Evolutionary conservation across 768 basidiomycete species (phyloP), one percentile per base, ranked within the genome.

Genomic region (Mycena maculata): DNA sequence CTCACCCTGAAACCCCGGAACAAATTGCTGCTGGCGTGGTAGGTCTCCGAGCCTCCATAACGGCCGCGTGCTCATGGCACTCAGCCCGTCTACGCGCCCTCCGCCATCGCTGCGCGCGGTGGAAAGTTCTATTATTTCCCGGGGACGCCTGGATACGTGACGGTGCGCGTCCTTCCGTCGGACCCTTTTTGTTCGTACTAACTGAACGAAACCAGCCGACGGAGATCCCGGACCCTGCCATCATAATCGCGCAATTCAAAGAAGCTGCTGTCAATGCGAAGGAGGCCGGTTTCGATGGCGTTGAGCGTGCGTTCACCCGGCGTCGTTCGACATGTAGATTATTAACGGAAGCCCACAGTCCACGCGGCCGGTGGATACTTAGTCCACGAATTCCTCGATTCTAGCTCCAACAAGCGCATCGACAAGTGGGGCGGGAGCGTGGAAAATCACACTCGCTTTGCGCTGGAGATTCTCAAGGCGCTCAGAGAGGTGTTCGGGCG

Each of bases 81-180:
- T 8, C 11, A 63, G 81, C 81, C 83, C 11, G 83, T 85, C 4
- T 84, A 81, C 52, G 84, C 75, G 4, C 83, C 84, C 5, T 85
- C 56, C n/a, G 57, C 55, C 4, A 33, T 59, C 57, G 25, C 64
- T 18, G 64, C 64, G 1, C 72, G 74, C n/a, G 75, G 75, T 2
- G 77, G 73, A 15, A 72, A 71, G 30, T 77, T 76, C 65, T 50
- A 70, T 16, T 69, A 70, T 47, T 41, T 78, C 13, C 65, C 72
- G 44, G 77, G 76, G 13, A 27, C 33, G 10, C 77, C 77, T 28
- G 73, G 76, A 36, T 75, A 76, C 58, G 73, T 74, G 22, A 74
- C 31, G 18, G 63, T 64, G 39, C 12, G 52, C 12, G 3, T 31
- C 20, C 68, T 23, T 49, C 68, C 38, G 11, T 30, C 13, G 16